A percentile compares a stretch with the other conserved stretches of the same genome.
These are phyloP conservation scores for Penicillium silybi DNA, from an alignment of 495 filamentous ascomycete species.

Conservation along the genomic window DNA sequence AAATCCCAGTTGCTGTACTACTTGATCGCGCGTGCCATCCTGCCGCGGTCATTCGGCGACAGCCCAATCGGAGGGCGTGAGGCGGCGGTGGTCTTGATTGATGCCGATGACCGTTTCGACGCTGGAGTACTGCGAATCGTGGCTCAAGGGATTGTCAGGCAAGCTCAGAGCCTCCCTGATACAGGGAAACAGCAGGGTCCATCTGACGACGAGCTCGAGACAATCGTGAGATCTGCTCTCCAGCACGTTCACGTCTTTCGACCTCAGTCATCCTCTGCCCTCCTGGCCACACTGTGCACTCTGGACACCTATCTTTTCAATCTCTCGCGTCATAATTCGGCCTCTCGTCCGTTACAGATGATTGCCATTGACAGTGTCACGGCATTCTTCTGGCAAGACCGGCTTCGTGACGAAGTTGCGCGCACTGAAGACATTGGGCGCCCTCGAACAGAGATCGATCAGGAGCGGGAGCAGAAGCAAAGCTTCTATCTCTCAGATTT, in stretches of 20 bases:
- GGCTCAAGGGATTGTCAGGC: constrained; percentile 22
- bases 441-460: constrained; percentile 27
- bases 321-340: constrained; percentile 43
- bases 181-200: constrained; percentile 1
- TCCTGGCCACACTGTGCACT: constrained; percentile 47
- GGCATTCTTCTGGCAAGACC: constrained; percentile 57
- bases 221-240: constrained; percentile 32
- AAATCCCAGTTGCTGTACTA: constrained; percentile 70
- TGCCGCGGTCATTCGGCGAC: constrained; percentile 44
- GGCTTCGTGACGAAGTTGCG: constrained; percentile 44
- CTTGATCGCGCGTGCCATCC: constrained; percentile 53
- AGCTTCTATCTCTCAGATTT: constrained; percentile 35
- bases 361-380: constrained; percentile 52
- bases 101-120: constrained; percentile 66
- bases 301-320: constrained; percentile 53
- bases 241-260: constrained; percentile 54
- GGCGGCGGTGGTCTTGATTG: constrained; percentile 64
- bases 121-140: constrained; percentile 50
- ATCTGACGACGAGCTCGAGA: constrained; percentile 19
- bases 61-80: constrained; percentile 41
- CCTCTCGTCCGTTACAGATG: constrained; percentile 41
- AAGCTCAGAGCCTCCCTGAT: constrained; percentile 2
- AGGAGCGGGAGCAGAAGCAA: constrained; percentile 22
- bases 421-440: constrained; percentile 38
- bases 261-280: constrained; percentile 48